These are phyloP conservation scores for Aspergillus quadrilineatus DNA, from an alignment of 2,329 filamentous ascomycete genomes.

Conservation along the genomic window DNA sequence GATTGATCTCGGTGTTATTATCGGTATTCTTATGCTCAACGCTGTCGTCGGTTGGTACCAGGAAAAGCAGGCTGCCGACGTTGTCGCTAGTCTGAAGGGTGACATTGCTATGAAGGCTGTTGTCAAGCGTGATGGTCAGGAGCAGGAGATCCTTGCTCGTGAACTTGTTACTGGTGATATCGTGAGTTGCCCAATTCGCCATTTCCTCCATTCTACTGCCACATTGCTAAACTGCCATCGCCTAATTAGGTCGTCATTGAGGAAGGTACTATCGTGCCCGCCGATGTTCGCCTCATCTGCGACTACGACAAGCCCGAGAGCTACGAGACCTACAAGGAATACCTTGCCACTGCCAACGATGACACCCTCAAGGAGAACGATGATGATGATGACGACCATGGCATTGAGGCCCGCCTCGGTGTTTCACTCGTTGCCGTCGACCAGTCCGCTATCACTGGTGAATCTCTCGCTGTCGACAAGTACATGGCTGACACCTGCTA, in stretches of 20 bases:
- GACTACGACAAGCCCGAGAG: constrained; percentile 68
- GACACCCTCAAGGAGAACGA: constrained; percentile 60
- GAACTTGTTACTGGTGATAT: constrained; percentile 76
- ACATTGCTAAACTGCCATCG: constrained; percentile 1
- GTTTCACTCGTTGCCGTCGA: constrained; percentile 68
- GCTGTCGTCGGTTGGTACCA: constrained; percentile 77
- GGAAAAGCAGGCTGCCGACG: constrained; percentile 76
- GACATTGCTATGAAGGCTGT: constrained; percentile 74
- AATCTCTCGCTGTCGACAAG: constrained; percentile 64
- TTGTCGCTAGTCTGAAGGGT: constrained; percentile 72
- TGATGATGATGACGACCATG: constrained; percentile 56
- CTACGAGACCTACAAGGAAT: constrained; percentile 66
- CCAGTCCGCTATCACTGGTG: constrained; percentile 78
- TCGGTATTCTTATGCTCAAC: constrained; percentile 72
- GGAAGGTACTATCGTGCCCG: constrained; percentile 69
- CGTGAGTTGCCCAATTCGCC: constrained; percentile 45
- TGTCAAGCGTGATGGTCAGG: constrained; percentile 66
- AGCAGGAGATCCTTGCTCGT: constrained; percentile 67
- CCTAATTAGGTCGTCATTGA: constrained; percentile 61
- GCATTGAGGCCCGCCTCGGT: constrained; percentile 59
- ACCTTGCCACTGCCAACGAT: constrained; percentile 61
- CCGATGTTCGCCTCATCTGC: constrained; percentile 70
- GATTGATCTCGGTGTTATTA: constrained; percentile 76
- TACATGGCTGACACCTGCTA: constrained; percentile 72
- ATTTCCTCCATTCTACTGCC: neutral